Evolutionary conservation across 495 filamentous ascomycete species (phyloP).

Genomic region (Letharia columbiana): DNA sequence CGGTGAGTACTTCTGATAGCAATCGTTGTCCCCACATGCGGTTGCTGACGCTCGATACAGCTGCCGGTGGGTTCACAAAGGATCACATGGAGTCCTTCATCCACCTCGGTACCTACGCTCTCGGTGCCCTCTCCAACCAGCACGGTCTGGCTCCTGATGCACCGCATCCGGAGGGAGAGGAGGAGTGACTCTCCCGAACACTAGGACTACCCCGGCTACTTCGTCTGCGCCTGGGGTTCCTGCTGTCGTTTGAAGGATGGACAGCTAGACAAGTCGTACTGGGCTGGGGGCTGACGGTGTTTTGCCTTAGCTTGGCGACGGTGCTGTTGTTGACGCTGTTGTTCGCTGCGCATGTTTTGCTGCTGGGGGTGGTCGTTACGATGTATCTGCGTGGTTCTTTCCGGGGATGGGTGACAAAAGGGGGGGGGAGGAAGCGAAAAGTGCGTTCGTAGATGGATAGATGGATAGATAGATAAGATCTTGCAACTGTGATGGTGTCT

Average conservation of each 20-base stretch:
- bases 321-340: constrained; percentile 15
- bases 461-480: no score
- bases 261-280: constrained; percentile 1
- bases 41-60: neutral
- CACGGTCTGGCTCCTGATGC: constrained; percentile 16
- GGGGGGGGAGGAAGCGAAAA: constrained; percentile 1
- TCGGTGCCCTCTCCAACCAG: constrained; percentile 19
- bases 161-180: neutral
- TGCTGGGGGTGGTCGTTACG: constrained; percentile 9
- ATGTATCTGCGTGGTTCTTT: constrained; percentile 6
- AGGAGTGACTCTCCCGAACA: constrained; percentile 3
- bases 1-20: neutral
- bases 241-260: constrained; percentile 5
- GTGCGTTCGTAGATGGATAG: neutral
- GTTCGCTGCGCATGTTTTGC: constrained; percentile 6
- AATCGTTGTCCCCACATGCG: neutral
- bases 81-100: constrained; percentile 22
- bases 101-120: constrained; percentile 18
- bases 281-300: constrained; percentile 6
- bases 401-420: neutral
- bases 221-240: neutral
- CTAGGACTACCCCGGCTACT: neutral
- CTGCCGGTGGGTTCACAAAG: constrained; percentile 14
- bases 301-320: constrained; percentile 11
- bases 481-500: neutral